Conservation (phyloP, 257 asterid species). For the Plantago elongata region DNA sequence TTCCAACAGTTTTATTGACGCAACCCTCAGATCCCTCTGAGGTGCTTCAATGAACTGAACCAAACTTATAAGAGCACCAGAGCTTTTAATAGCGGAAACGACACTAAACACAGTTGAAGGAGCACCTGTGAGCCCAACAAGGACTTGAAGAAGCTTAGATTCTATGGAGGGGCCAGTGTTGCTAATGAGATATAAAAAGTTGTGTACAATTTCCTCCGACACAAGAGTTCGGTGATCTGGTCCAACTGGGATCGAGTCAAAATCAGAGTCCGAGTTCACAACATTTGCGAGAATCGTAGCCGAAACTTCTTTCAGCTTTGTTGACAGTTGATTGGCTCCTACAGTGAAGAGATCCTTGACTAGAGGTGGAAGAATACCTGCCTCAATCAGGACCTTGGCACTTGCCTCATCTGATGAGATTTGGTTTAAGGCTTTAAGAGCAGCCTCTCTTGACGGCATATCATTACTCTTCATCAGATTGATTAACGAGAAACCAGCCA, state of each 20-base stretch:
- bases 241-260: slow-evolving; percentile 66
- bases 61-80: slow-evolving; percentile 78
- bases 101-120: slow-evolving; percentile 55
- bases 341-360: slow-evolving; percentile 81
- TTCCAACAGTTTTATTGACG: slow-evolving; percentile 73
- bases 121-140: slow-evolving; percentile 77
- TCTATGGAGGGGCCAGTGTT: slow-evolving; percentile 93
- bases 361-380: slow-evolving; percentile 92
- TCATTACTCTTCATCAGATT: slow-evolving; percentile 59
- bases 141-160: slow-evolving; percentile 90
- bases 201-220: slow-evolving; percentile 74
- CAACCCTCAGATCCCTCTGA: slow-evolving; percentile 71
- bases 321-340: slow-evolving; percentile 63
- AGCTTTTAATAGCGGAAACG: slow-evolving; percentile 75
- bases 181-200: slow-evolving; percentile 77
- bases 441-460: slow-evolving; percentile 70
- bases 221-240: slow-evolving; percentile 73
- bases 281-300: slow-evolving; percentile 85
- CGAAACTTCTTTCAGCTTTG: slow-evolving; percentile 74
- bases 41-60: slow-evolving; percentile 95
- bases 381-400: slow-evolving; percentile 72
- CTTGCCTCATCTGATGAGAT: slow-evolving; percentile 83
- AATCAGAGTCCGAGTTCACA: slow-evolving; percentile 75
- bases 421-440: slow-evolving; percentile 78
- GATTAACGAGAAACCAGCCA: slow-evolving; percentile 72